phyloP scores from a whole-genome alignment of 2,329 filamentous ascomycete genomes.

The Pyrenophora teres region DNA sequence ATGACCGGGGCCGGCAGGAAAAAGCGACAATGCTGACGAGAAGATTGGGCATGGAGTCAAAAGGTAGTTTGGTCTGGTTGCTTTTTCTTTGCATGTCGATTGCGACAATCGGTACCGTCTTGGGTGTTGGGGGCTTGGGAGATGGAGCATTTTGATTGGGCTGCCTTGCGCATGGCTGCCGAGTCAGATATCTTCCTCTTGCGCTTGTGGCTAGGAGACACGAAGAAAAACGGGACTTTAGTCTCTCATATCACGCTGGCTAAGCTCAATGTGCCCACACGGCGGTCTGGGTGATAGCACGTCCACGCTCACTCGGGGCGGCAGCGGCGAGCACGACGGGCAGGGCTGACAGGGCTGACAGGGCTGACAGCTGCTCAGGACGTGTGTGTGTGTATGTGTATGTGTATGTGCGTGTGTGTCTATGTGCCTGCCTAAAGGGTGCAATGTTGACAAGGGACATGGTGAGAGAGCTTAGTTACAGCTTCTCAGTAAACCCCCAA shows the following conservation, averaged over 20 bases:
- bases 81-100: constrained; percentile 19
- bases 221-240: background rate
- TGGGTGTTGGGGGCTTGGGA: constrained; percentile 1
- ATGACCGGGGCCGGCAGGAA: constrained; percentile 22
- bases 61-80: background rate
- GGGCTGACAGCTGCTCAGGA: too few species aligned
- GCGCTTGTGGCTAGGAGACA: background rate
- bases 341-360: too few species aligned
- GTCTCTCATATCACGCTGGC: background rate
- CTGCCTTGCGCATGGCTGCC: constrained; percentile 1
- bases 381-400: too few species aligned
- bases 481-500: constrained; percentile 1
- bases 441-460: constrained; percentile 2
- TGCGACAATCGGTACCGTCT: background rate
- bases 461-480: background rate
- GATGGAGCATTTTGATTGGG: constrained; percentile 13
- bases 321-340: background rate
- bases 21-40: constrained; percentile 18
- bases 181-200: constrained; percentile 5
- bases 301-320: background rate
- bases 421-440: background rate
- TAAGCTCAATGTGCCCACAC: background rate
- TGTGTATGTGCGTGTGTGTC: too few species aligned
- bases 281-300: background rate
- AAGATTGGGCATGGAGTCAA: constrained; percentile 10